Evolutionary conservation across 2,329 filamentous ascomycete genomes (phyloP), one percentile per base, ranked within the genome.

Genomic region (Neofusicoccum kwambonambiense): DNA sequence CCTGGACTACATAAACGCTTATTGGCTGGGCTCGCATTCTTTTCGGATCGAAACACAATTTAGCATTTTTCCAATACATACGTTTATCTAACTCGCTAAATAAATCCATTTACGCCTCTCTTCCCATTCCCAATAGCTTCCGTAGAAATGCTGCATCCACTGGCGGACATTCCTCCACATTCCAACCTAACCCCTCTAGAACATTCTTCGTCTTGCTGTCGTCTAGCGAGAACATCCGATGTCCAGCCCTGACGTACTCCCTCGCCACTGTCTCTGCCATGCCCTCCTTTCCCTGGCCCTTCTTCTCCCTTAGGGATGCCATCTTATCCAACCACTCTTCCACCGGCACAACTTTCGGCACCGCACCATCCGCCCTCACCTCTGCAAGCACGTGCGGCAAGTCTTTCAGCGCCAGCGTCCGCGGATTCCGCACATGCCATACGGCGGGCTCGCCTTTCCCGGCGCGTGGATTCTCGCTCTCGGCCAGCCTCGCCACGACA

Each of bases 81-180:
- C 27, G 4, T 31, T 31, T 31, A 6, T 31, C 27, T 6, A 4
- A 4, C 27, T 31, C 27, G 4, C 4, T 31, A 31, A 31, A 31
- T 4, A 31, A 1, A 31, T 31, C 27, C 6, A 31, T 6, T 31
- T 31, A 31, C 4, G 27, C 27, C 27, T 7, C 4, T 31, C 27
- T 31, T 6, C 27, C 27, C 27, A 31, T 31, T 3, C 78, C 67
- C 0, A 73, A 66, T 6, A 71, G 56, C 17, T 70, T 70, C 1
- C 13, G 22, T 13, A 51, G 4, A 31, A 31, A 51, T 19, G n/a
- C 49, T 11, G 22, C 49, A 31, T 51, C 49, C 22, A 51, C 49
- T 13, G 49, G 19, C 31, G 49, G 49, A 35, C 49, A 51, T 35
- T 31, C 49, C 2, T 51, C 31, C 49, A 8, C 49, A 31, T 19